Evolutionary conservation across 2,329 filamentous ascomycete genomes (phyloP).

Genomic region (Aspergillus phoenicis): DNA sequence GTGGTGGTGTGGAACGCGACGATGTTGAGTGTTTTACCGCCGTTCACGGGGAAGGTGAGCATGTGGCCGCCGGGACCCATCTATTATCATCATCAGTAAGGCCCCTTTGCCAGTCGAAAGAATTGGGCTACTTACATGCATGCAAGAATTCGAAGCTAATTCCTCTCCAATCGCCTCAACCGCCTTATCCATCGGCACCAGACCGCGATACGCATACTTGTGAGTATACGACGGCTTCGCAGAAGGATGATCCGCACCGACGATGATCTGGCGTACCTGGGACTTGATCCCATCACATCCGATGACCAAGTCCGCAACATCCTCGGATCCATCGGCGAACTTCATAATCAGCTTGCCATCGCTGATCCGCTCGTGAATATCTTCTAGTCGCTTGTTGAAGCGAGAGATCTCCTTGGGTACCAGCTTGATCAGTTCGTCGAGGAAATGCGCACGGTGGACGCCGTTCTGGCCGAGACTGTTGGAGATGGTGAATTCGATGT

Average conservation of each 20-base stretch:
- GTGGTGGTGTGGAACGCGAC: conserved; percentile 43
- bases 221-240: conserved; percentile 52
- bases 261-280: conserved; percentile 47
- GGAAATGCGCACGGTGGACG: conserved; percentile 36
- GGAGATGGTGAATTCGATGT: conserved; percentile 28
- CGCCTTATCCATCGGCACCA: conserved; percentile 37
- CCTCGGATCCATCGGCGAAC: conserved; percentile 49
- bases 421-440: conserved; percentile 39
- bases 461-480: conserved; percentile 28
- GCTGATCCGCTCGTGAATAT: conserved; percentile 11
- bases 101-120: no score
- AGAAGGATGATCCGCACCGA: conserved; percentile 46
- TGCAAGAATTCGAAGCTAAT: conserved; percentile 38
- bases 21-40: conserved; percentile 52
- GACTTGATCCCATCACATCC: conserved; percentile 56
- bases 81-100: no score
- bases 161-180: conserved; percentile 50
- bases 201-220: conserved; percentile 47
- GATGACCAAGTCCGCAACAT: conserved; percentile 47
- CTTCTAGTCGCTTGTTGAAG: conserved; percentile 32
- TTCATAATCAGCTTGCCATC: conserved; percentile 37
- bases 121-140: conserved; percentile 34
- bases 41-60: conserved; percentile 53
- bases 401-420: conserved; percentile 30
- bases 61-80: conserved; percentile 50